Base-by-base conservation (phyloP, 1,139 yeast species). In the Barnettozyma hawaiiensis region DNA sequence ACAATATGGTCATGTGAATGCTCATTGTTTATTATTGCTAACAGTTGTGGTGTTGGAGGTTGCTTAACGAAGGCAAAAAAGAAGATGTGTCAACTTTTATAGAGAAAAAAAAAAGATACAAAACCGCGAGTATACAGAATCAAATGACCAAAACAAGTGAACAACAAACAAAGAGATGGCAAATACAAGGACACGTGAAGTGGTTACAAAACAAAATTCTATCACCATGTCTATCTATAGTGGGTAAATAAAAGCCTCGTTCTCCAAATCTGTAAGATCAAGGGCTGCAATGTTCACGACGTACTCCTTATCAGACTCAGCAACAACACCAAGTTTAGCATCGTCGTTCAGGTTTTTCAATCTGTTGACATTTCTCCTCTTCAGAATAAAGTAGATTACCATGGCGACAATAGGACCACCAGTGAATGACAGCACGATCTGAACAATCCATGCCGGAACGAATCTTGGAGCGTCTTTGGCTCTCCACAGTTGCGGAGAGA, bases 221-320 rank as follows among this genome's bases (percentile, higher is more conserved):
- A n/a, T n/a, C 22, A 31, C 34, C 7, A 16, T 16, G 7, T 8
- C 8, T n/a, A 31, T 9, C 21, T 31, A 65, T 32, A 64, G 48
- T 10, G 72, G 72, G 51, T 72, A 71, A 16, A 71, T 63, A 37
- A 68, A 70, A 18, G 62, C 58, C 47, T 66, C 61, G 51, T 71
- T 71, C 50, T 71, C 71, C 35, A 66, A 55, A 48, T 72, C 76
- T 10, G 76, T 72, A 29, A 71, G 54, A 52, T 71, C 76, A 40
- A 71, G 54, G 42, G 64, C 58, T 1, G 75, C 70, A 12, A 64
- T 50, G 38, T 68, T 61, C 9, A 70, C 75, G 27, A 58, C 59
- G 15, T 50, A 47, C 39, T 60, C 57, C 3, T 42, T 42, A 8
- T 42, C 46, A n/a, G 31, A 32, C 24, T 49, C 51, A 14, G 44